These are phyloP conservation scores for Aspergillus caelatus DNA, from an alignment of 2,329 filamentous ascomycete species.

Conservation along the genomic window DNA sequence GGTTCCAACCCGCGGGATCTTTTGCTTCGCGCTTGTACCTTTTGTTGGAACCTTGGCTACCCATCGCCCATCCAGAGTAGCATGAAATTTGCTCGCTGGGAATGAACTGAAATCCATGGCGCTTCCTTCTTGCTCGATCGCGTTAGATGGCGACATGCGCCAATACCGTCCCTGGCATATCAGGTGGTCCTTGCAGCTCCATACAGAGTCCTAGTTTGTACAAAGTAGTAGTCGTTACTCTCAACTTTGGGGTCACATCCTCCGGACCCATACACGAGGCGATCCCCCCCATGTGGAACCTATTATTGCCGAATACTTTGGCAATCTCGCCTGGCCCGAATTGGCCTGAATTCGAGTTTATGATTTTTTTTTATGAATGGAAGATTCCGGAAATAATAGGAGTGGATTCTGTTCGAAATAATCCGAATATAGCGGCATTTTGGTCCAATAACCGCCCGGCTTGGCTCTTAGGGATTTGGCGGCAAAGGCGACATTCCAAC, in stretches of 20 bases:
- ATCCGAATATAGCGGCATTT: conserved; percentile 3
- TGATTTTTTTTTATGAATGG: not conserved
- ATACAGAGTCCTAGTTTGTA: not conserved
- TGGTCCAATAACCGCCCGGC: not conserved
- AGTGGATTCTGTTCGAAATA: not conserved
- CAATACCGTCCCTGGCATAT: conserved; percentile 9
- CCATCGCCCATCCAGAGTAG: not conserved
- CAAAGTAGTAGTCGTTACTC: not conserved
- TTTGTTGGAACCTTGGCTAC: not conserved
- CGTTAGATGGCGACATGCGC: conserved; percentile 14
- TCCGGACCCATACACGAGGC: not conserved
- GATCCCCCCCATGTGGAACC: not conserved
- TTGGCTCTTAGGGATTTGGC: not conserved
- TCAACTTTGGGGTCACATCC: not conserved
- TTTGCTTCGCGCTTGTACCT: not conserved
- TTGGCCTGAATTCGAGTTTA: not conserved
- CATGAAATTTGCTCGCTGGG: not conserved
- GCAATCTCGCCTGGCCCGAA: not conserved
- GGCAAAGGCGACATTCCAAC: not conserved
- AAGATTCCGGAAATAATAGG: not conserved
- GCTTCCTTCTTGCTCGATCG: conserved; percentile 3
- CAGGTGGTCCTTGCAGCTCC: conserved; percentile 8
- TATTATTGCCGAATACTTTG: not conserved
- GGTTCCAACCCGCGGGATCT: not conserved
- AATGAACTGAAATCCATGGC: not conserved